phyloP scores from a whole-genome alignment of 306 rosid genomes.

The Cyamopsis tetragonoloba region DNA sequence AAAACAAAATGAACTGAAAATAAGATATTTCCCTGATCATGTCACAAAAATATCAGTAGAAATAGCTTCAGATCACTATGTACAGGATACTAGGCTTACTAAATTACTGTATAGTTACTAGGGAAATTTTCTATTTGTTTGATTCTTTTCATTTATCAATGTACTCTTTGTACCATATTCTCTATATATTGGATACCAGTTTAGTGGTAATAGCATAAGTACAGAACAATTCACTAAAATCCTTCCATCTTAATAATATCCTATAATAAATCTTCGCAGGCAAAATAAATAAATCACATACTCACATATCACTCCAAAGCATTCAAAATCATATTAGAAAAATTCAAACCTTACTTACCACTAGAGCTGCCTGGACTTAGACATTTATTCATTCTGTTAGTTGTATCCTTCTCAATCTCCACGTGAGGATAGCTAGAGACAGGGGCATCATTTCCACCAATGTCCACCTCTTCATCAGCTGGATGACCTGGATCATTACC shows the following conservation, averaged over 20 bases:
- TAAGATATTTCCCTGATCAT: background rate
- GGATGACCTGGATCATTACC: constrained; percentile 56
- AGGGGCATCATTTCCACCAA: constrained; percentile 70
- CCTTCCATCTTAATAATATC: too few species aligned
- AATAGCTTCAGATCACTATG: too few species aligned
- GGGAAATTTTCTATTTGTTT: too few species aligned
- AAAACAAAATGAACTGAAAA: background rate
- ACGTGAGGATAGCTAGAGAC: constrained; percentile 59
- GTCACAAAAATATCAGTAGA: constrained; percentile 8
- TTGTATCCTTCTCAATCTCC: constrained; percentile 51
- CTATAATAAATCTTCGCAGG: background rate
- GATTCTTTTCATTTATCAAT: too few species aligned
- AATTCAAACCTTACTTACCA: constrained; percentile 40
- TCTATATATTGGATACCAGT: too few species aligned
- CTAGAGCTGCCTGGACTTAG: constrained; percentile 43
- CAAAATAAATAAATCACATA: background rate
- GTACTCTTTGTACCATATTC: too few species aligned
- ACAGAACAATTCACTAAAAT: too few species aligned
- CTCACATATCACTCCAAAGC: background rate
- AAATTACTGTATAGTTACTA: too few species aligned
- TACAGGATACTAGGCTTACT: too few species aligned
- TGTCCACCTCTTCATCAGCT: constrained; percentile 68
- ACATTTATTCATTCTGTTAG: constrained; percentile 29
- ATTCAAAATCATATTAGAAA: background rate
- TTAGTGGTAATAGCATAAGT: too few species aligned